Conservation (phyloP, 192 early-diverging fungal genomes). For the Coemansia sp. region DNA sequence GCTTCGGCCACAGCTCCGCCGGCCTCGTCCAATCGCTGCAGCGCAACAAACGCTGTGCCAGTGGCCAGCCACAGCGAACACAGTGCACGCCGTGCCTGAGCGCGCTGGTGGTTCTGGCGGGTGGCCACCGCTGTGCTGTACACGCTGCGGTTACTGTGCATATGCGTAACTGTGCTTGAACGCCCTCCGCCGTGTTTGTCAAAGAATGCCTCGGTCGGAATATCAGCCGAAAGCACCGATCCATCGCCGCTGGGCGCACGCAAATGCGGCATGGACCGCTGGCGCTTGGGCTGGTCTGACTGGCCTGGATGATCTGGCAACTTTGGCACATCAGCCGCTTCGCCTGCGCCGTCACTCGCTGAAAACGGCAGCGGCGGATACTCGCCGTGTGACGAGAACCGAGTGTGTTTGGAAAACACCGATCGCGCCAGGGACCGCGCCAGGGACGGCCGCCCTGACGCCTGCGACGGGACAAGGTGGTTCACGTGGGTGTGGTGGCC, state of each 20-base stretch:
- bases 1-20: conserved; percentile 40
- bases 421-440: conserved; percentile 45
- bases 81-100: conserved; percentile 38
- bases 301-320: neutral
- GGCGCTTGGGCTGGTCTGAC: conserved; percentile 29
- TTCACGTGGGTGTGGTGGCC: neutral
- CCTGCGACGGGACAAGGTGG: conserved; percentile 19
- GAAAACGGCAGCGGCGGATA: conserved; percentile 20
- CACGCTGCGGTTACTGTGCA: conserved; percentile 16
- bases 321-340: conserved; percentile 7
- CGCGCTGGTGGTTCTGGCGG: conserved; percentile 22
- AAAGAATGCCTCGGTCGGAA: conserved; percentile 40
- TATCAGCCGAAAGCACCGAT: conserved; percentile 19
- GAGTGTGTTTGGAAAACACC: conserved; percentile 29
- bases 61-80: conserved; percentile 48
- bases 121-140: conserved; percentile 46
- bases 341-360: neutral
- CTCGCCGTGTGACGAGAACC: conserved; percentile 27
- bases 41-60: conserved; percentile 30
- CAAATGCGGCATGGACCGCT: conserved; percentile 53
- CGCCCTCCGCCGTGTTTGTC: conserved; percentile 21
- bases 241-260: conserved; percentile 23
- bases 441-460: conserved; percentile 42
- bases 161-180: conserved; percentile 1
- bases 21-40: conserved; percentile 41